Evolutionary conservation across 108 stramenopile genomes (phyloP).

Genomic region (Aurantiochytrium sp.): DNA sequence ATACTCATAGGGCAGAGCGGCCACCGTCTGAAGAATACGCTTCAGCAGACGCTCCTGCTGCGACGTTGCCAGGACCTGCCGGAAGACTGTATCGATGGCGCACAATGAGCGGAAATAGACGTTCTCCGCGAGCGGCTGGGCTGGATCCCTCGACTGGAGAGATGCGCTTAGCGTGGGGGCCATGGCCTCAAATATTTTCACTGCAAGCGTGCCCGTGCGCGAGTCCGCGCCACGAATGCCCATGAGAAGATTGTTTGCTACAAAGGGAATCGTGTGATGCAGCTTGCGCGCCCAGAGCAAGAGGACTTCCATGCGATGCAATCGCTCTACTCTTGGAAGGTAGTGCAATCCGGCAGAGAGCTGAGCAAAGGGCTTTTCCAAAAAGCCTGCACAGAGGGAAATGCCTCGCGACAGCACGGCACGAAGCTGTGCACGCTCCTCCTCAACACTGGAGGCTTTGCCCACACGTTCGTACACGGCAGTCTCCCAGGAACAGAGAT

Average conservation of each 20-base stretch:
- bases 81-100: background rate
- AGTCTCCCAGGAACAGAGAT: background rate
- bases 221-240: background rate
- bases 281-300: background rate
- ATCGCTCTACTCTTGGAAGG: background rate
- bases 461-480: background rate
- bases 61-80: background rate
- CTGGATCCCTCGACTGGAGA: background rate
- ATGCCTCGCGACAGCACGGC: background rate
- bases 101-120: background rate
- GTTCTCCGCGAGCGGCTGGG: background rate
- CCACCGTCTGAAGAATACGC: background rate
- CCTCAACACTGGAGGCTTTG: background rate
- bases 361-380: background rate
- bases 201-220: background rate
- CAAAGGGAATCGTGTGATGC: background rate
- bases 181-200: background rate
- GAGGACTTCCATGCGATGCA: constrained; percentile 2
- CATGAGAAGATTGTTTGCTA: background rate
- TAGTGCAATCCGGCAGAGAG: background rate
- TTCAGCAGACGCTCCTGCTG: background rate
- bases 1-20: background rate
- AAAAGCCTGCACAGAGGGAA: background rate
- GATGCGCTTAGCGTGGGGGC: background rate
- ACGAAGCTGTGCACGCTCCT: background rate